Evolutionary conservation across 192 early-diverging fungal species (phyloP), one percentile per base, ranked within the genome.

Genomic region (Linderina pennispora): DNA sequence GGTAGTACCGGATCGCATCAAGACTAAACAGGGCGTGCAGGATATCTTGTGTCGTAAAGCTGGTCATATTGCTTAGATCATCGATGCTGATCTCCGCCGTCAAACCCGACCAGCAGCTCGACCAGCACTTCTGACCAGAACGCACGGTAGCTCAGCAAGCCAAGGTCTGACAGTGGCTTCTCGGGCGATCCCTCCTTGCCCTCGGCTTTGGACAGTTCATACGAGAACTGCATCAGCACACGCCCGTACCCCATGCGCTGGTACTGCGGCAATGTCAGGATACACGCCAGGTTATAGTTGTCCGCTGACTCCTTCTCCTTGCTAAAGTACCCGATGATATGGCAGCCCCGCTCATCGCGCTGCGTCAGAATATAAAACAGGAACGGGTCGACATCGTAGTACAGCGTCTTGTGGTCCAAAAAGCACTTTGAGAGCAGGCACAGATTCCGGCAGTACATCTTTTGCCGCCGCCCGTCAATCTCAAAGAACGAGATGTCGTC

Each of bases 351-450:
- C 21, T 87, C 84, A 54, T 97, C 94, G 36, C 80, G 79, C 54
- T 80, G 62, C 2, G 92, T 93, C 86, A 99, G 87, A 38, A 93
- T 81, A 58, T 99, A 99, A 62, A 94, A 99, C 51, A 97, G 45
- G 62, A 99, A 99, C 4, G 94, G 94, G 41, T 99, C 97, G 9
- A 97, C 94, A 52, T 99, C 94, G 59, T 94, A 99, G 59, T 91
- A 97, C 13, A 99, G 75, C 11, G 94, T 97, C 58, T 99, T 99
- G 80, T 99, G 97, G 72, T 99, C 97, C 53, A 99, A 67, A 59
- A 99, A 97, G 38, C 92, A 74, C 48, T 99, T 99, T 17, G 94
- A 96, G 22, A 99, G 59, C 32, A 99, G 64, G 60, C 92, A 97
- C 15, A 99, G 74, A 58, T 99, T 99, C 21, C 94, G 78, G 71